Evolutionary conservation across 139 green algal species (phyloP), one percentile per base, ranked within the genome.

Genomic region (Closterium sp.): DNA sequence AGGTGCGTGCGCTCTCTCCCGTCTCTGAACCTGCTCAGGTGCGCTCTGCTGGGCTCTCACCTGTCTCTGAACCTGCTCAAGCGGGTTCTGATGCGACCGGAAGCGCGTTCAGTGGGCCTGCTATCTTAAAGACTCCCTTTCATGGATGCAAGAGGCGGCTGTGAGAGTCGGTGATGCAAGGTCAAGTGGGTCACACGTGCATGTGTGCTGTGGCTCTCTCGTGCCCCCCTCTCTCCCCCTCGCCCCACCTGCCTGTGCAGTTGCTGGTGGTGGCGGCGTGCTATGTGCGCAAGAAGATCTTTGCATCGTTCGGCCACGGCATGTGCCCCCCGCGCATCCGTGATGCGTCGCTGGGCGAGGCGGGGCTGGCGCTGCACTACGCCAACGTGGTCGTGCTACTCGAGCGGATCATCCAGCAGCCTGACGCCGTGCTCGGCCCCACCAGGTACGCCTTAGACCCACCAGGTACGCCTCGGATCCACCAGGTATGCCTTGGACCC

Each of bases 351-450:
- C 35, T 90, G 30, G 87, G 87, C 33, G 23, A 9, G 31, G n/a
- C 87, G 23, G 87, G 87, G 28, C 3, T 90, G n/a, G 33, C 32
- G 31, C 87, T 90, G 87, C 87, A 90, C 87, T 90, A 90, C 87
- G 87, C 87, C 2, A 34, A 90, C 87, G 86, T 90, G 31, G 33
- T 90, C 25, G 64, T 90, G 87, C 64, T 90, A 10, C 32, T 90
- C 31, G 87, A 90, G 64, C 9, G 33, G 5, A 90, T 90, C 87
- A 86, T 90, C 87, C 30, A 90, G 64, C 55, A 90, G 31, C 87
- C 87, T 10, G 32, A 34, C 64, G 30, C 33, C 33, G 87, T 90
- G 33, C 33, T 84, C 7, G 64, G 87, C 30, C 33, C 87, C 36
- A 32, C 86, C 16, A 88, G 84, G 84, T 88, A 88, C 76, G 28